Evolutionary conservation across 345 rosid genomes (phyloP), one percentile per base, ranked within the genome.

Genomic region (Citrus hindsii): DNA sequence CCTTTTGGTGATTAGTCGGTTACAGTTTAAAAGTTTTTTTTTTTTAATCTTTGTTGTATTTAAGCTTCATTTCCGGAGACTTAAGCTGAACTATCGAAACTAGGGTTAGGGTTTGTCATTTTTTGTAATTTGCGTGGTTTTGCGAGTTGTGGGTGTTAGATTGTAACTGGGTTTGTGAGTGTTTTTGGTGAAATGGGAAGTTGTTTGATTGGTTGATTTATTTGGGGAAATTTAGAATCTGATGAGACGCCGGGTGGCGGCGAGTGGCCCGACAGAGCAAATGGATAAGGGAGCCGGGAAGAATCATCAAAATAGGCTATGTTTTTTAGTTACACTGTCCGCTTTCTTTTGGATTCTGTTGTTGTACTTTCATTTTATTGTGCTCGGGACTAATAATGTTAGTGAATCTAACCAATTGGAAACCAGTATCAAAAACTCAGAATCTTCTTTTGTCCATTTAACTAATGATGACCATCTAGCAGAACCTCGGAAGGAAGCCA

Each of bases 211-310:
- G 25, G 64, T 81, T 51, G 24, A 61, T 42, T 38, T 46, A 59
- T 55, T 55, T 66, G 59, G 21, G 80, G 46, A 69, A 7, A 9
- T 67, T 67, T 72, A 75, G 81, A 65, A 77, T 70, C 46, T 84
- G 30, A 93, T 90, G 91, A 88, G 96, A 84, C 96, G 96, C 80
- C 94, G 98, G 35, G n/a, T 87, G 37, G 81, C 84, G 76, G 87
- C 77, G 69, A 80, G 35, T 76, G 69, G 33, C 69, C 81, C 83
- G 8, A 30, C 75, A 19, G 95, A 85, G 70, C 81, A 75, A 24
- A 90, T 84, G 91, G 94, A 92, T 79, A 93, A 90, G 35, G 92
- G 92, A 27, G 60, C 83, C 40, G 90, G 87, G 56, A 93, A 87
- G 59, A 87, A 77, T 84, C 94, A 88, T 0, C 82, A 84, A 0